A percentile compares a stretch with the other conserved stretches of the same genome.
Evolutionary conservation across 371 early-diverging fungal species (phyloP).

Genomic region (Nematocida sp.): DNA sequence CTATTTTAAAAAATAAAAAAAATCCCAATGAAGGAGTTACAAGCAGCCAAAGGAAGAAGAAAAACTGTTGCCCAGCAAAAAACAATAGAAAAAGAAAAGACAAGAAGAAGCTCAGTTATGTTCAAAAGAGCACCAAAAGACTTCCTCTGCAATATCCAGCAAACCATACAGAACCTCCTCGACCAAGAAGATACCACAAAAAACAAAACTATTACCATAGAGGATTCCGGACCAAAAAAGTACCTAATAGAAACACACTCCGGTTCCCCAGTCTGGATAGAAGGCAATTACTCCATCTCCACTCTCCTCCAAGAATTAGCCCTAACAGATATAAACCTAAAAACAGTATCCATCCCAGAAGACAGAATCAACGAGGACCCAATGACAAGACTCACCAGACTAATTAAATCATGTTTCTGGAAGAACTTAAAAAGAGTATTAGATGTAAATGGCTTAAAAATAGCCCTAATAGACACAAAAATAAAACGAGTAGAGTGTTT

Average conservation of each 20-base stretch:
- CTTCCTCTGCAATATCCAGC: conserved; percentile 47
- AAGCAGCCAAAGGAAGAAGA: conserved; percentile 19
- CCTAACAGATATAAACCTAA: conserved; percentile 40
- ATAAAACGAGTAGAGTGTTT: conserved; percentile 48
- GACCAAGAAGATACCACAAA: conserved; percentile 55
- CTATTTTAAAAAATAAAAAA: no score
- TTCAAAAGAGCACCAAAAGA: conserved; percentile 22
- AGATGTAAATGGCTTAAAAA: conserved; percentile 37
- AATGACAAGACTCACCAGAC: conserved; percentile 41
- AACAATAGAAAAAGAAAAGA: not conserved
- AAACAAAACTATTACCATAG: conserved; percentile 44
- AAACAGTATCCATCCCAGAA: conserved; percentile 47
- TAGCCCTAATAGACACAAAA: conserved; percentile 51
- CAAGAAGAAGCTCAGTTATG: conserved; percentile 22
- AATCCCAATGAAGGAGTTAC: conserved; percentile 6
- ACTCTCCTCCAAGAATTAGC: conserved; percentile 51
- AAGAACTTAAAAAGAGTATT: conserved; percentile 42
- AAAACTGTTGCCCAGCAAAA: conserved; percentile 19
- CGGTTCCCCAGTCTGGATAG: conserved; percentile 33
- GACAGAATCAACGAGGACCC: conserved; percentile 48
- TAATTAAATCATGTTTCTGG: conserved; percentile 53
- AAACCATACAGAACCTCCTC: conserved; percentile 44
- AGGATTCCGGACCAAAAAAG: conserved; percentile 42
- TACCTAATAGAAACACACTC: conserved; percentile 28
- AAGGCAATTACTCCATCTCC: conserved; percentile 51